Conservation (phyloP, 768 basidiomycete species). For the Amanita fuliginea region DNA sequence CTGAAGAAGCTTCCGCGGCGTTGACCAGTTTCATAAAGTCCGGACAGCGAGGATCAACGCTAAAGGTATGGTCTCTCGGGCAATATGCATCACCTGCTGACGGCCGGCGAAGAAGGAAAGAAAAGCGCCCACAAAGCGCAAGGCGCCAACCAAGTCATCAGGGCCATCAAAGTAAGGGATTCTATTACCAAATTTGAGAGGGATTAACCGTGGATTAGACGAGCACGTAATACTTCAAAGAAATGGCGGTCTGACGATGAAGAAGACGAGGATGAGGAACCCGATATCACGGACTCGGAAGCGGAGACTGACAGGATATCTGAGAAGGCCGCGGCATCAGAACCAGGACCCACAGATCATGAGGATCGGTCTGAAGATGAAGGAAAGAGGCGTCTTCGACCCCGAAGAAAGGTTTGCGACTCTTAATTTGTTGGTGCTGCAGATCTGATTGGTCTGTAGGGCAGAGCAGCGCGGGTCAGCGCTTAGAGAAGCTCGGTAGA, state of each 20-base stretch:
- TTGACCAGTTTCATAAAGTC: constrained; percentile 30
- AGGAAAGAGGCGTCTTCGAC: constrained; percentile 13
- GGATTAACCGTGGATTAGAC: constrained; percentile 15
- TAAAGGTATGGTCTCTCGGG: constrained; percentile 19
- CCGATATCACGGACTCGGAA: constrained; percentile 29
- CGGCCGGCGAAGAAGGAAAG: constrained; percentile 29
- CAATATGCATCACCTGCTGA: background rate
- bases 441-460: constrained; percentile 1
- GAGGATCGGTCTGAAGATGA: constrained; percentile 19
- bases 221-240: constrained; percentile 22
- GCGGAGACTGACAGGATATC: constrained; percentile 18
- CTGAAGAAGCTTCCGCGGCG: constrained; percentile 48
- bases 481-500: background rate
- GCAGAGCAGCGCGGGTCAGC: constrained; percentile 7
- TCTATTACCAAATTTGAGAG: constrained; percentile 6
- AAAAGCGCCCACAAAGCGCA: constrained; percentile 40
- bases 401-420: constrained; percentile 7
- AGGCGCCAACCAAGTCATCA: constrained; percentile 37
- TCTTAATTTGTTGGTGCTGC: background rate
- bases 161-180: constrained; percentile 35
- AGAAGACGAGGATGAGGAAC: constrained; percentile 10
- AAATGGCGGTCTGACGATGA: constrained; percentile 25
- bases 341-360: constrained; percentile 13
- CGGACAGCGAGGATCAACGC: constrained; percentile 18
- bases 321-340: constrained; percentile 3